Conservation (phyloP, 495 filamentous ascomycete genomes). For the Saxophila tyrrhenica region DNA sequence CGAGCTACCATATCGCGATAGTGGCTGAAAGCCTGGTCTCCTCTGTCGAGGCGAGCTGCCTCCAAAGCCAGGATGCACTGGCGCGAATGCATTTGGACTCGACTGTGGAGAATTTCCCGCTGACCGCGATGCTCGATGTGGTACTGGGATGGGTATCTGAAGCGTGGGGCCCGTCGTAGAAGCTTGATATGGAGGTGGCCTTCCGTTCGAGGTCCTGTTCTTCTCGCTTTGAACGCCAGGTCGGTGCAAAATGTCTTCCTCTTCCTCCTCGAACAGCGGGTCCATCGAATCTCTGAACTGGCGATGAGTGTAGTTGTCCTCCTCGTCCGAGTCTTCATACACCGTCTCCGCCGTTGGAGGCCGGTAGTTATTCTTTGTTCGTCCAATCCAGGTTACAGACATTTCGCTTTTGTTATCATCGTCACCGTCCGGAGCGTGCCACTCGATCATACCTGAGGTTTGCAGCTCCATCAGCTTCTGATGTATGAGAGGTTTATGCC, state of each 20-base stretch:
- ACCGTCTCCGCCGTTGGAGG: not conserved
- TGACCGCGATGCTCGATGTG: not conserved
- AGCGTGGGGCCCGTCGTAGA: not conserved
- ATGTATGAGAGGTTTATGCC: not conserved
- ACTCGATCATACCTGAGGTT: not conserved
- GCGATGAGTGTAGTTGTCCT: not conserved
- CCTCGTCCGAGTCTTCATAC: not conserved
- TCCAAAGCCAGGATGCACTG: not conserved
- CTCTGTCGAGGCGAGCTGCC: not conserved
- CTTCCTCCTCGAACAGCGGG: not conserved
- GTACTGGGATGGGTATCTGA: not conserved
- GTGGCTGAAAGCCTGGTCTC: not conserved
- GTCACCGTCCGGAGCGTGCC: not conserved
- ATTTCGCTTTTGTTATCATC: not conserved
- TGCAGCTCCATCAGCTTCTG: not conserved
- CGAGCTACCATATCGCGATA: not conserved
- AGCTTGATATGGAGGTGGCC: not conserved
- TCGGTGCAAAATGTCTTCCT: not conserved
- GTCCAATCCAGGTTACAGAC: not conserved
- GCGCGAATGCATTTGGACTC: not conserved
- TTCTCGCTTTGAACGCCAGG: not conserved
- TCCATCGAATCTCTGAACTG: not conserved
- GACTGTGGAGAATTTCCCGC: not conserved
- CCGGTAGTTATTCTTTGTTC: not conserved
- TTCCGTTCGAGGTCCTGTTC: not conserved